phyloP scores from a whole-genome alignment of 2,329 filamentous ascomycete genomes.

The Diaporthe caulivora region DNA sequence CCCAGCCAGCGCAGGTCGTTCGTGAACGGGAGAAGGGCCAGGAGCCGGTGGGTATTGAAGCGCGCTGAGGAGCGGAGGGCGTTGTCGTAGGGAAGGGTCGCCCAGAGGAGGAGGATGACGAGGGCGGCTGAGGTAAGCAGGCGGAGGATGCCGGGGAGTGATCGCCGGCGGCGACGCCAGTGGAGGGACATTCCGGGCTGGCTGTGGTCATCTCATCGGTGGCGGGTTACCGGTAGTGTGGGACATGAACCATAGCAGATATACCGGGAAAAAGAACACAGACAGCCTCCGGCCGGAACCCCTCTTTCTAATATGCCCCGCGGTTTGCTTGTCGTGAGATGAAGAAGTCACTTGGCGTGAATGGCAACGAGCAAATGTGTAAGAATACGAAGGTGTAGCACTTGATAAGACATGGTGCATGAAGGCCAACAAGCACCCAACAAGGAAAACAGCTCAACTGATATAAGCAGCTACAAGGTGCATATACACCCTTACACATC shows the following conservation, averaged over 20 bases:
- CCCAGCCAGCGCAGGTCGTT: conserved; percentile 57
- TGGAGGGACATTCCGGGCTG: conserved; percentile 8
- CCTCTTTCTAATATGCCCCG: not conserved
- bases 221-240: too few species aligned
- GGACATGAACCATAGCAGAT: not conserved
- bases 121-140: conserved; percentile 13
- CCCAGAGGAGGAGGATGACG: conserved; percentile 39
- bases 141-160: conserved; percentile 24
- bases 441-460: not conserved
- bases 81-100: conserved; percentile 48
- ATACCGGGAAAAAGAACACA: too few species aligned
- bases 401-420: conserved; percentile 7
- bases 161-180: conserved; percentile 31
- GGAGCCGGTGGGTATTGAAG: conserved; percentile 43
- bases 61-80: conserved; percentile 43
- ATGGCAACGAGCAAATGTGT: not conserved
- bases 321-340: not conserved
- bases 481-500: not conserved
- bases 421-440: not conserved
- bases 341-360: not conserved
- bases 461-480: conserved; percentile 5
- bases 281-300: not conserved
- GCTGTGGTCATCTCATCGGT: conserved; percentile 25
- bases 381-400: not conserved
- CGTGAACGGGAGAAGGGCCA: conserved; percentile 46